Percentiles rank a stretch among this genome's conserved stretches.
phyloP scores from a whole-genome alignment of 257 asterid genomes.

The Solanum bulbocastanum region DNA sequence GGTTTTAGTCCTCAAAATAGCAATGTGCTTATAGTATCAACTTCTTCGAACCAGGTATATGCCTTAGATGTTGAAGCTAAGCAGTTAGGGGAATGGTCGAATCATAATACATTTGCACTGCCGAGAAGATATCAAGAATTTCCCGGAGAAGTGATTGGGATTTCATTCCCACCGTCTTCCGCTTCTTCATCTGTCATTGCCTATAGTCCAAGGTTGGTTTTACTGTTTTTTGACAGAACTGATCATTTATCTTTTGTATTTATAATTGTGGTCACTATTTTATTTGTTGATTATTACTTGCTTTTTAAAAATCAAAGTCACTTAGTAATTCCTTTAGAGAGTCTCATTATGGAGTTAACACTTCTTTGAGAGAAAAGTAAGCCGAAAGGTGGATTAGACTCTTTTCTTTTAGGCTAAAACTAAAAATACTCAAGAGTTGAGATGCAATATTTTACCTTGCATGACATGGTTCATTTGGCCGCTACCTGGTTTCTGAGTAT shows the following conservation, averaged over 20 bases:
- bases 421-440: background rate
- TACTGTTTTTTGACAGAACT: background rate
- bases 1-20: constrained; percentile 73
- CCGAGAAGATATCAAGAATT: constrained; percentile 90
- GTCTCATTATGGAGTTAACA: background rate
- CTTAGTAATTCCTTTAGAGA: background rate
- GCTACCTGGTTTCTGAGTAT: background rate
- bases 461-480: background rate
- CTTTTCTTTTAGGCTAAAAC: background rate
- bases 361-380: background rate
- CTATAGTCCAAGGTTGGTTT: constrained; percentile 78
- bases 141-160: constrained; percentile 98
- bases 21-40: constrained; percentile 67
- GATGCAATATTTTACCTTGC: background rate
- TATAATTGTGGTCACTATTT: background rate
- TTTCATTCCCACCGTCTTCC: constrained; percentile 71
- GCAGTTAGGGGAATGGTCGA: constrained; percentile 92
- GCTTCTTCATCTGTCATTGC: constrained; percentile 67
- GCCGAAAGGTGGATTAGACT: background rate
- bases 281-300: background rate
- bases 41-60: constrained; percentile 87
- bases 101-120: constrained; percentile 55
- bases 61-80: constrained; percentile 95
- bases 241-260: background rate
- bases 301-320: background rate